phyloP scores from a whole-genome alignment of 129 eudicot genomes.

The Dittrichia graveolens region DNA sequence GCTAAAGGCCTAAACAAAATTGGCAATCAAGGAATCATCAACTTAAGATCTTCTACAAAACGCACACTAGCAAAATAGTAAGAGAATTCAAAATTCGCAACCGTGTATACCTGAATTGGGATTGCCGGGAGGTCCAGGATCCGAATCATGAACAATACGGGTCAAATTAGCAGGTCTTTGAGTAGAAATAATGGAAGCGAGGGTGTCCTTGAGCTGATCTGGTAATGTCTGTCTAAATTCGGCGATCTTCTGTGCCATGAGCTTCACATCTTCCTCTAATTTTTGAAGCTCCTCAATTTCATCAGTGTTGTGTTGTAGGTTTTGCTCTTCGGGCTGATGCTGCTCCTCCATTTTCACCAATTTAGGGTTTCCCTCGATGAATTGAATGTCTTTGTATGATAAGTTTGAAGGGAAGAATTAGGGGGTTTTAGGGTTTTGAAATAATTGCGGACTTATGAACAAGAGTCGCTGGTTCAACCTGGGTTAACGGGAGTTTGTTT shows the following conservation, averaged over 20 bases:
- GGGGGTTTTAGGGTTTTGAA: background rate
- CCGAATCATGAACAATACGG: constrained; percentile 3
- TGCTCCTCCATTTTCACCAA: constrained; percentile 29
- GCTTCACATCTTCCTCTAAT: constrained; percentile 46
- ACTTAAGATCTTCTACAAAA: background rate
- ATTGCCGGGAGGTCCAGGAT: constrained; percentile 36
- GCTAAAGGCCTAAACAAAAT: background rate
- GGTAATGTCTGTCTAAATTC: constrained; percentile 47
- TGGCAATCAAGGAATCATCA: background rate
- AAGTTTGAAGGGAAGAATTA: background rate
- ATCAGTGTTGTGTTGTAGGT: constrained; percentile 19
- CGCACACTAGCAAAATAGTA: background rate
- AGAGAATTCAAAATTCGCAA: background rate
- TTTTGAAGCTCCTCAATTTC: constrained; percentile 36
- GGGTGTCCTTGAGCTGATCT: constrained; percentile 37
- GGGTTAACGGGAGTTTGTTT: too few species aligned
- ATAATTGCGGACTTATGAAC: too few species aligned
- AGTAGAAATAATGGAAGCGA: constrained; percentile 39
- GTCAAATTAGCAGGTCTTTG: constrained; percentile 44
- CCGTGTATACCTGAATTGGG: constrained; percentile 17
- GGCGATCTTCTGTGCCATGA: constrained; percentile 45
- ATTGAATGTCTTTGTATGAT: background rate
- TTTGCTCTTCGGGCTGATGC: constrained; percentile 10
- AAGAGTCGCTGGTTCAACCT: too few species aligned
- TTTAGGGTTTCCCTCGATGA: background rate